Conservation (phyloP, 495 filamentous ascomycete genomes). For the Talaromyces proteolyticus region DNA sequence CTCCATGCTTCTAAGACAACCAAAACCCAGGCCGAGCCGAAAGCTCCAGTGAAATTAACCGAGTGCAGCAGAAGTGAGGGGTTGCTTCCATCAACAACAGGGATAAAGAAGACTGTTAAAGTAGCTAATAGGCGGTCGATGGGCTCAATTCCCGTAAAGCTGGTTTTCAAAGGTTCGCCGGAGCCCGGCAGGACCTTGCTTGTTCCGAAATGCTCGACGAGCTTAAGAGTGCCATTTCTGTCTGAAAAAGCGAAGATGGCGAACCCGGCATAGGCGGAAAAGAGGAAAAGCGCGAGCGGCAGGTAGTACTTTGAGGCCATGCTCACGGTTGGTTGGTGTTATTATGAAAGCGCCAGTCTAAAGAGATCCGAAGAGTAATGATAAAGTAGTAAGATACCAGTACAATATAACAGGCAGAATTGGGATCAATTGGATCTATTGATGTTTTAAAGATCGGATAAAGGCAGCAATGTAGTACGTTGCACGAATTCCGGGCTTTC, state of each 20-base stretch:
- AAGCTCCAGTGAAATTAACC: slow-evolving; percentile 46
- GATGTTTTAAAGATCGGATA: no score
- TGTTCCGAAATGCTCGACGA: slow-evolving; percentile 20
- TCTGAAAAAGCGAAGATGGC: slow-evolving; percentile 33
- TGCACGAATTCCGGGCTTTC: no score
- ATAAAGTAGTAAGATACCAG: no score
- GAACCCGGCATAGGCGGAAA: slow-evolving; percentile 36
- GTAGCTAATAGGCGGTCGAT: slow-evolving; percentile 42
- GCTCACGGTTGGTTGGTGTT: background rate
- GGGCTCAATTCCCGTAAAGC: slow-evolving; percentile 44
- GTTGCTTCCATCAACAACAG: slow-evolving; percentile 43
- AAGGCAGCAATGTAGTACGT: no score
- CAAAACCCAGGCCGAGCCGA: slow-evolving; percentile 49
- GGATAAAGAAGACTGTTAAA: slow-evolving; percentile 50
- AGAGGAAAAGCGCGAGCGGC: slow-evolving; percentile 23
- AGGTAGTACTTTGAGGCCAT: background rate
- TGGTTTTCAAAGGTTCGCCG: slow-evolving; percentile 28
- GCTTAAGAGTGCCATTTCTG: slow-evolving; percentile 32
- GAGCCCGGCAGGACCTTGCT: slow-evolving; percentile 33
- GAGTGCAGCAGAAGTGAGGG: slow-evolving; percentile 39
- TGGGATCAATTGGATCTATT: no score
- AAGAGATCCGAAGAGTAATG: no score
- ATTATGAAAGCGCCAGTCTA: no score
- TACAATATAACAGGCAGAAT: no score
- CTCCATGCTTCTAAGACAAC: slow-evolving; percentile 51